Conservation (phyloP, 768 basidiomycete species). For the Leccinum pellstonianum region DNA sequence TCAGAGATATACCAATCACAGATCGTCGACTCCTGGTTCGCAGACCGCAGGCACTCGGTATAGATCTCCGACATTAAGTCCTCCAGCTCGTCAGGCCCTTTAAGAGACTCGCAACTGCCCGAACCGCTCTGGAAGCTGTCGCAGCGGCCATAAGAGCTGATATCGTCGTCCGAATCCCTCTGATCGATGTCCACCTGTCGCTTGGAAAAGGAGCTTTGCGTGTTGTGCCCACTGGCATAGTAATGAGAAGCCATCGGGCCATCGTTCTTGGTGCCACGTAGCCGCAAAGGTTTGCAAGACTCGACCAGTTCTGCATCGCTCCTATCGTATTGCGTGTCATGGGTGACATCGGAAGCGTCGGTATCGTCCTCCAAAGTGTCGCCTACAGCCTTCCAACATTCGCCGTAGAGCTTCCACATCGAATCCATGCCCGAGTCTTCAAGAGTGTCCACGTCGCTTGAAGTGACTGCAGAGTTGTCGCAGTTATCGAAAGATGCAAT, state of each 20-base stretch:
- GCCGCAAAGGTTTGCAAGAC: background rate
- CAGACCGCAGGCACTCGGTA: background rate
- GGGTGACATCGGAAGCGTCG: background rate
- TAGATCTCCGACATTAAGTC: background rate
- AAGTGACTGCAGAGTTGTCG: background rate
- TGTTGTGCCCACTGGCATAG: background rate
- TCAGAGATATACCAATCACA: background rate
- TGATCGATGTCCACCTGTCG: background rate
- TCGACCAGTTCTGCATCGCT: background rate
- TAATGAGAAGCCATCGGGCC: background rate
- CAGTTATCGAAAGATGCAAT: background rate
- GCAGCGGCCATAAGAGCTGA: background rate
- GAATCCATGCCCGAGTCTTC: background rate
- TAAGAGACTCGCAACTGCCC: background rate
- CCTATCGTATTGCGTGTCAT: background rate
- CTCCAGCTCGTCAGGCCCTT: background rate
- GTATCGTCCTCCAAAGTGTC: background rate
- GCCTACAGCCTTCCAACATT: background rate
- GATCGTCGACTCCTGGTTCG: background rate
- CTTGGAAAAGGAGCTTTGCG: background rate
- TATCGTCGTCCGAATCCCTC: background rate
- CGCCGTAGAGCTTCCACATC: constrained; percentile 13
- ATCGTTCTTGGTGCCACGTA: background rate
- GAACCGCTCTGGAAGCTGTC: background rate
- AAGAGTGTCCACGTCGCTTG: background rate